phyloP scores from a whole-genome alignment of 2,329 filamentous ascomycete species.

The Zalaria sp. region DNA sequence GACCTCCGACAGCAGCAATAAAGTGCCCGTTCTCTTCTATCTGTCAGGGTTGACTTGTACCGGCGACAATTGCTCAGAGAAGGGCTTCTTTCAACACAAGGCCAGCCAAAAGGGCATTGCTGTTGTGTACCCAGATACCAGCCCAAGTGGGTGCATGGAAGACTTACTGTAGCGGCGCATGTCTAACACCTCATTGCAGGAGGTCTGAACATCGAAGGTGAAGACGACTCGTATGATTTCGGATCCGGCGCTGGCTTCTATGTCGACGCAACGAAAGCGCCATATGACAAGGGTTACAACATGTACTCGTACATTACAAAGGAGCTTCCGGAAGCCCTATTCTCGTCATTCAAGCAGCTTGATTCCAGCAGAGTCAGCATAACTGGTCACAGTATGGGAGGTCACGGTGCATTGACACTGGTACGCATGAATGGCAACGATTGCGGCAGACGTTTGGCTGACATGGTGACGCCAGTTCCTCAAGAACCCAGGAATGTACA shows the following conservation, averaged over 20 bases:
- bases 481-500: slow-evolving; percentile 81
- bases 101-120: slow-evolving; percentile 74
- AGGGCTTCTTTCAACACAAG: slow-evolving; percentile 80
- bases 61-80: slow-evolving; percentile 62
- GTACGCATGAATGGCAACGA: slow-evolving; percentile 18
- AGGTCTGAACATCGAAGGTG: slow-evolving; percentile 65
- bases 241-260: slow-evolving; percentile 90
- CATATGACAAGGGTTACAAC: slow-evolving; percentile 66
- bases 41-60: slow-evolving; percentile 92
- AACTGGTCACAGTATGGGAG: slow-evolving; percentile 93
- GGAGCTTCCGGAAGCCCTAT: slow-evolving; percentile 72
- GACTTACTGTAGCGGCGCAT: not conserved
- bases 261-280: slow-evolving; percentile 64
- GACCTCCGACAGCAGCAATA: slow-evolving; percentile 34
- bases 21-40: slow-evolving; percentile 79
- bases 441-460: not conserved
- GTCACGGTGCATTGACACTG: slow-evolving; percentile 83
- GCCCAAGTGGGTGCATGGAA: slow-evolving; percentile 48
- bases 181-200: slow-evolving; percentile 27
- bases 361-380: slow-evolving; percentile 64
- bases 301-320: slow-evolving; percentile 91
- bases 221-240: slow-evolving; percentile 85
- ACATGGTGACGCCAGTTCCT: slow-evolving; percentile 44
- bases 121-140: slow-evolving; percentile 91
- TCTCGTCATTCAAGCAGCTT: slow-evolving; percentile 54